Base-by-base conservation (phyloP, 78 protist species). In the Mastigamoeba balamuthi region DNA sequence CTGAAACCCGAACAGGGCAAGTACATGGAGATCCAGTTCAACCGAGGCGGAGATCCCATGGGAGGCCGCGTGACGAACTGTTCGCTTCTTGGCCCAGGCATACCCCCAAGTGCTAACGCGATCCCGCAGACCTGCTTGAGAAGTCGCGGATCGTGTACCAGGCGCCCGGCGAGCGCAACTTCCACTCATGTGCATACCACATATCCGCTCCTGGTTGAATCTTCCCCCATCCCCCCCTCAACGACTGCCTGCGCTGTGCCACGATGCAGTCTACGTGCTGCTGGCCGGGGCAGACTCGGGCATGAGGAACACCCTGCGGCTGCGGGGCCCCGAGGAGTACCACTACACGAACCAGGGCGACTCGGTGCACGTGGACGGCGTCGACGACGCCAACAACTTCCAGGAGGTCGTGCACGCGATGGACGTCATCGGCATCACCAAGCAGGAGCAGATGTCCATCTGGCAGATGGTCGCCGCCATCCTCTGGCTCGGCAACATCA, bases 71-170 rank as follows among this genome's bases (percentile, higher is more conserved):
- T 85, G 27, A 42, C 76, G 41, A 92, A 81, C 67, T 89, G 39
- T 48, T 36, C n/a, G n/a, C n/a, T n/a, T n/a, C 40, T n/a, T n/a
- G n/a, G n/a, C n/a, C n/a, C n/a, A n/a, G n/a, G n/a, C n/a, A n/a
- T n/a, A n/a, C n/a, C n/a, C n/a, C n/a, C n/a, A n/a, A n/a, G n/a
- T n/a, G n/a, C n/a, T n/a, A n/a, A n/a, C n/a, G n/a, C n/a, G n/a
- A n/a, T n/a, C n/a, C n/a, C n/a, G n/a, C n/a, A n/a, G n/a, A 66
- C 10, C 75, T 72, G 6, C 65, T 85, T 29, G 86, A 95, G 41
- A 93, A 95, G 83, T 77, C 91, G 0, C 92, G 98, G 40, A 87
- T 90, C 30, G 78, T 94, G 36, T 53, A 42, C 43, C 98, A 92
- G 43, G 66, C 78, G 0, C 5, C 41, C 6, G 92, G 89, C 17